These are phyloP conservation scores for Phaeosphaeria sp. DNA, from an alignment of 2,329 filamentous ascomycete genomes.

Conservation along the genomic window DNA sequence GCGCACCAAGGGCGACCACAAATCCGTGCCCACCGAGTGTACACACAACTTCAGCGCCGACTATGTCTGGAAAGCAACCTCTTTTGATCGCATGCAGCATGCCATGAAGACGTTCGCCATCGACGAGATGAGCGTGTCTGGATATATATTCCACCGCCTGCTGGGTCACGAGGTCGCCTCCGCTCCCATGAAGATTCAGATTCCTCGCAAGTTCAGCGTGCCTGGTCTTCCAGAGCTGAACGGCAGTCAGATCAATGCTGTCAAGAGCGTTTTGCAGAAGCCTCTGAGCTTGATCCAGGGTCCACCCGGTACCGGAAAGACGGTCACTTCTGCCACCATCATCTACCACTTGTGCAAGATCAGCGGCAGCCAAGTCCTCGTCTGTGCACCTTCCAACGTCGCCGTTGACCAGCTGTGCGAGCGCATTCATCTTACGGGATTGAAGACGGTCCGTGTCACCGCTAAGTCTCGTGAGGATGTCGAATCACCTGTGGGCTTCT, in stretches of 20 bases:
- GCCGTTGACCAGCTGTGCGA: constrained; percentile 98
- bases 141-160: constrained; percentile 97
- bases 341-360: constrained; percentile 98
- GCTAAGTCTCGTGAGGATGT: constrained; percentile 99
- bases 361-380: constrained; percentile 91
- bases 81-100: constrained; percentile 98
- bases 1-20: constrained; percentile 93
- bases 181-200: constrained; percentile 91
- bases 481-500: constrained; percentile 95
- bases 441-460: constrained; percentile 98
- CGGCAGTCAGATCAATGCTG: constrained; percentile 92
- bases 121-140: constrained; percentile 97
- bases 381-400: constrained; percentile 97
- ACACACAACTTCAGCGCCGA: constrained; percentile 98
- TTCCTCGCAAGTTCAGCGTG: constrained; percentile 96
- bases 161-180: constrained; percentile 94
- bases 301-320: constrained; percentile 96
- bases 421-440: constrained; percentile 89
- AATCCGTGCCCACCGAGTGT: constrained; percentile 92
- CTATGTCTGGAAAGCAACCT: constrained; percentile 99
- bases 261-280: constrained; percentile 92
- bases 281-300: constrained; percentile 96
- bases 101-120: constrained; percentile 99
- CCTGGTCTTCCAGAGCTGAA: constrained; percentile 95
- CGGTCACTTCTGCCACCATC: constrained; percentile 96